phyloP scores from a whole-genome alignment of 768 basidiomycete species.

The Pholiota molesta region DNA sequence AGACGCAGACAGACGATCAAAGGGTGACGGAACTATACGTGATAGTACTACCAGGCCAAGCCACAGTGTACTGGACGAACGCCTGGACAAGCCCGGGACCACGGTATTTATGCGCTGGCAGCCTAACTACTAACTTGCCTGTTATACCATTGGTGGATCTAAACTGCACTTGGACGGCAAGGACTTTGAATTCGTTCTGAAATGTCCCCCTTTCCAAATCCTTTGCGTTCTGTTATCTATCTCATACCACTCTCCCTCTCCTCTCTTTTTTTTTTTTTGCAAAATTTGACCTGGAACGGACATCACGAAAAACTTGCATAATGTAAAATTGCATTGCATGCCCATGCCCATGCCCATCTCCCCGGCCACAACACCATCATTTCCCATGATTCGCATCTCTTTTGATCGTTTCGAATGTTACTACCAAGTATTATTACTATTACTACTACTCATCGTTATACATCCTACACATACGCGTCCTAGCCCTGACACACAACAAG shows the following conservation, averaged over 20 bases:
- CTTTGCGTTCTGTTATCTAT: neutral
- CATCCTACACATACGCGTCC: conserved; percentile 57
- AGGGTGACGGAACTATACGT: neutral
- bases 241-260: neutral
- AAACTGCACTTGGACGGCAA: neutral
- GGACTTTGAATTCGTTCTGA: conserved; percentile 1
- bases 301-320: conserved; percentile 11
- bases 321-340: conserved; percentile 5
- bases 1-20: neutral
- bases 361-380: neutral
- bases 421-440: conserved; percentile 12
- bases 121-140: conserved; percentile 1
- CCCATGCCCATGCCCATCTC: neutral
- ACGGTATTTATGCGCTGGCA: conserved; percentile 7
- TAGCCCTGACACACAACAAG: conserved; percentile 10
- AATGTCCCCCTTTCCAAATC: conserved; percentile 30
- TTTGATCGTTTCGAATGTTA: conserved; percentile 9
- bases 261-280: neutral
- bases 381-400: neutral
- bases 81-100: conserved; percentile 1
- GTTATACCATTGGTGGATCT: conserved; percentile 5
- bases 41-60: neutral
- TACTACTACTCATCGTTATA: conserved; percentile 38
- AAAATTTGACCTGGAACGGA: conserved; percentile 14
- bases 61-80: neutral